Evolutionary conservation across 1,139 yeast genomes (phyloP).

Genomic region (Nakaseomyces uthaithaninus): DNA sequence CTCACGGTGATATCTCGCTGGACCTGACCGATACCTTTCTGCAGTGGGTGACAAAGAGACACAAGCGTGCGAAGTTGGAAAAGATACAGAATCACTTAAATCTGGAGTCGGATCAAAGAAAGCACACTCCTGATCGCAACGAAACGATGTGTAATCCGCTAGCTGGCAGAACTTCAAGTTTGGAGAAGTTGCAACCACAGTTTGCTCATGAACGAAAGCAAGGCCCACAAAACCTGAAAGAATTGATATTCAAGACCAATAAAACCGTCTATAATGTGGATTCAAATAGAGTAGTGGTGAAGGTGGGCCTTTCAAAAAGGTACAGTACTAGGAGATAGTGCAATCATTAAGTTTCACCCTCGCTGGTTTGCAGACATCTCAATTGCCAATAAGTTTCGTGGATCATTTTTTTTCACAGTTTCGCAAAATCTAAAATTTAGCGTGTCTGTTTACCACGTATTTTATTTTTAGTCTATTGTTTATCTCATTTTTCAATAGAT

Average conservation of each 20-base stretch:
- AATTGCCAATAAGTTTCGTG: too few relatives aligned
- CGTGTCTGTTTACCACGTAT: background rate
- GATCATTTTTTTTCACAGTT: too few relatives aligned
- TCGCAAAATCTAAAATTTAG: slow-evolving; percentile 1
- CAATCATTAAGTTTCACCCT: too few relatives aligned
- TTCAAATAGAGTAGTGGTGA: slow-evolving; percentile 18
- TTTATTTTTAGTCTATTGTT: background rate
- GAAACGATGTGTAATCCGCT: too few relatives aligned
- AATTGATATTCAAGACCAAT: slow-evolving; percentile 22
- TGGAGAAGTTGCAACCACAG: too few relatives aligned
- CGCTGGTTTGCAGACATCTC: too few relatives aligned
- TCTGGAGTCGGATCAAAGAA: background rate
- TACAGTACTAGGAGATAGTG: slow-evolving; percentile 4
- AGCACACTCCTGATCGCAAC: too few relatives aligned
- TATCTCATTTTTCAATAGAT: background rate
- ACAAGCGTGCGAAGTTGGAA: background rate
- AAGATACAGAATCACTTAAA: background rate
- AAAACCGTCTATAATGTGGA: slow-evolving; percentile 21
- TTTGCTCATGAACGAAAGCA: slow-evolving; percentile 13
- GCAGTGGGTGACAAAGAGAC: slow-evolving; percentile 1
- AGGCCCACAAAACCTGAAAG: slow-evolving; percentile 16
- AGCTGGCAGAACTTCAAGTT: too few relatives aligned
- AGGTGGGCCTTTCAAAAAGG: slow-evolving; percentile 23
- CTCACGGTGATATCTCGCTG: slow-evolving; percentile 2
- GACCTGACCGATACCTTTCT: slow-evolving; percentile 1